Percentiles rank a stretch among this genome's conserved stretches.
phyloP scores from a whole-genome alignment of 2,329 filamentous ascomycete genomes.

The Diaporthe sp. region DNA sequence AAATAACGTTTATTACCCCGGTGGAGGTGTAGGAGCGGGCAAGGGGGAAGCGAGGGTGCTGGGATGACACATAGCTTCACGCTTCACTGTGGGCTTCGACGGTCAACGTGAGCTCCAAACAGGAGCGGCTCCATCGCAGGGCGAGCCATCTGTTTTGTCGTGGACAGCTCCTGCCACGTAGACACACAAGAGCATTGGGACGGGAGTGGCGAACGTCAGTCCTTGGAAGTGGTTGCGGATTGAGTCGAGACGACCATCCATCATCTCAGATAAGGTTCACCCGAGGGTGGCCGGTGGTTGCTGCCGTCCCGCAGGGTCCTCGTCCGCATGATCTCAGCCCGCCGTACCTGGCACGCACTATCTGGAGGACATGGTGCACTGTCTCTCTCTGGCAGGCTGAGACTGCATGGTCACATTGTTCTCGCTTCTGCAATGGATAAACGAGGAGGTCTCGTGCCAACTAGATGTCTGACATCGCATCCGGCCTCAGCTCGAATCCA shows the following conservation, averaged over 20 bases:
- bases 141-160: background rate
- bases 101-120: background rate
- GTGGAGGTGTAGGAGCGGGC: conserved; percentile 9
- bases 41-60: background rate
- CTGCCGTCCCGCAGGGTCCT: conserved; percentile 18
- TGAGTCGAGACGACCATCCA: conserved; percentile 13
- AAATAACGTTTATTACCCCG: too few species aligned
- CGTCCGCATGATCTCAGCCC: conserved; percentile 7
- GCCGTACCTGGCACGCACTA: background rate
- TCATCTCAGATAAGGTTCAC: conserved; percentile 20
- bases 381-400: background rate
- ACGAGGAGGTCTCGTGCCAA: conserved; percentile 13
- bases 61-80: background rate
- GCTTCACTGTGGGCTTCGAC: background rate
- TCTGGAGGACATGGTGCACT: background rate
- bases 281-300: conserved; percentile 13
- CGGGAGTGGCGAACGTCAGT: background rate
- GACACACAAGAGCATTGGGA: background rate
- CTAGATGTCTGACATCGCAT: conserved; percentile 19
- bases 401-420: background rate
- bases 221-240: conserved; percentile 9
- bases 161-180: background rate
- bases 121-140: background rate
- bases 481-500: background rate
- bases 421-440: background rate